Evolutionary conservation across 257 asterid species (phyloP).

Genomic region (Perilla frutescens): DNA sequence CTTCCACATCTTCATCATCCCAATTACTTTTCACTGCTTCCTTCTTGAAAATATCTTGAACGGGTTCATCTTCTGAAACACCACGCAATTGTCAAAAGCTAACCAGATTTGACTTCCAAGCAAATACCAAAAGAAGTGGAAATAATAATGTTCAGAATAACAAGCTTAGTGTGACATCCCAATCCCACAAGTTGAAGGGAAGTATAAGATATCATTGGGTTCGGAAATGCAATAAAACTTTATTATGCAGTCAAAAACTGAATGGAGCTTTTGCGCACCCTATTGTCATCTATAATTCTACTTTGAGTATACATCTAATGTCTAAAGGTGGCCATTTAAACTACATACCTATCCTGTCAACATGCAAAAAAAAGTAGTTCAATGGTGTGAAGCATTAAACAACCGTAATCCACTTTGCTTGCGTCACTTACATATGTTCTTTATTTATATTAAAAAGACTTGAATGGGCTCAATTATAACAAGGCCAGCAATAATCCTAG

Average conservation of each 20-base stretch:
- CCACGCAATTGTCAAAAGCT: conserved; percentile 17
- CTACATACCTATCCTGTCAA: background rate
- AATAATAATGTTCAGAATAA: background rate
- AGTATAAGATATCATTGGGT: background rate
- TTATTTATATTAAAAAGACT: background rate
- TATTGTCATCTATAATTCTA: background rate
- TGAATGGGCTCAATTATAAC: background rate
- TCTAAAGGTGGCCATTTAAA: background rate
- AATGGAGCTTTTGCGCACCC: background rate
- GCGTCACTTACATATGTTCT: background rate
- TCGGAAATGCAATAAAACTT: background rate
- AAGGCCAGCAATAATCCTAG: background rate
- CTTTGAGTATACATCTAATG: background rate
- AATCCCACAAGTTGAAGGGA: background rate
- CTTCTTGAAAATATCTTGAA: conserved; percentile 57
- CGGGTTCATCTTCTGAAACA: conserved; percentile 75
- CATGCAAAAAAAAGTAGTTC: background rate
- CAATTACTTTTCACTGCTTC: conserved; percentile 53
- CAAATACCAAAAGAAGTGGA: background rate
- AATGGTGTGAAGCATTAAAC: background rate
- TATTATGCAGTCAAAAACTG: background rate
- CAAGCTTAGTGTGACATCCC: background rate
- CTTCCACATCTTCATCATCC: conserved; percentile 93
- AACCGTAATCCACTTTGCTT: background rate
- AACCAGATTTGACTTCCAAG: background rate